Base-by-base conservation (phyloP, 306 rosid species). In the Cicer yamashitae region DNA sequence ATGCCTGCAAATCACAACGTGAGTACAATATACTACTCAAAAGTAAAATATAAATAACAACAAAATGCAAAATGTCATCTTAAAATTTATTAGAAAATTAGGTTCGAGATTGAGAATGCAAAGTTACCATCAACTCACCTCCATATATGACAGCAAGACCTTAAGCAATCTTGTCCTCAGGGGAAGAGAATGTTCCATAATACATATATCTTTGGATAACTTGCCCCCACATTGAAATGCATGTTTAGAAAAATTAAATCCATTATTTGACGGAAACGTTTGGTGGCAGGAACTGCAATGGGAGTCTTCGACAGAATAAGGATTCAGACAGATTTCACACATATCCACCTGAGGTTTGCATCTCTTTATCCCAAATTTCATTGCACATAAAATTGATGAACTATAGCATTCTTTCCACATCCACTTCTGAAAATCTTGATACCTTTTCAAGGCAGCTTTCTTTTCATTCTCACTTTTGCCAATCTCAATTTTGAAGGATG, bases 341-440 rank as follows among this genome's bases (percentile, higher is more conserved):
- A 86, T 58, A 54, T 87, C 96, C 83, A 94, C 82, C 73, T 81
- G 89, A 72, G 85, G 84, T 63, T 78, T 67, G 83, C 93, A 84
- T 77, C 98, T 89, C 91, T 88, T 85, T 81, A 80, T 84, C 84
- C 89, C 97, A 74, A 73, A 86, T 78, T 92, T 90, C 78, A 68
- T 83, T 76, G 99, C 93, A 82, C 85, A 80, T 75, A 90, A 79
- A 40, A 79, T 81, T 9, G 93, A 84, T 48, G 91, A 65, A 84
- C 84, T 85, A 22, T 84, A 87, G 86, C 97, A 88, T 77, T 92
- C 98, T 73, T 89, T 89, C 96, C 91, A 90, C 82, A 86, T 74
- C 99, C 99, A 92, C 88, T 88, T 90, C 53, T 92, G 97, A 82
- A 92, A 89, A 82, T 96, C 98, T 75, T 87, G 91, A 84, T 88